Base-by-base conservation (phyloP, 768 basidiomycete genomes). In the Lentinus tigrinus region DNA sequence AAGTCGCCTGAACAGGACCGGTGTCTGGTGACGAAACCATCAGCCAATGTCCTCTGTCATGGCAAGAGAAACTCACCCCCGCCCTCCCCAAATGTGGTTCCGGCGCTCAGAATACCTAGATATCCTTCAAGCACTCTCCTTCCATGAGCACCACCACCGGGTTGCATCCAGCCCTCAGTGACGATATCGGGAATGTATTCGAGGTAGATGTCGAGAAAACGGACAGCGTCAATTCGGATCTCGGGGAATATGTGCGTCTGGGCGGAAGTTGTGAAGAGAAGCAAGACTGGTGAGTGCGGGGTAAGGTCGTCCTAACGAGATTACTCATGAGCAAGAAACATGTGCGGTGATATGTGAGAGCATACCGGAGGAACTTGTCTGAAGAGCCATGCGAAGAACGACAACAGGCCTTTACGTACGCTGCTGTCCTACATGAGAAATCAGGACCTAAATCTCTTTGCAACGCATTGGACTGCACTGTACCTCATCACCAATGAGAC, bases 211-310 rank as follows among this genome's bases (percentile, higher is more conserved):
- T 90, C 82, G 42, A 98, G 72, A 63, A 93, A 84, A 13, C 87
- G 85, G 53, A 96, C 79, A 3, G 93, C 92, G 67, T 98, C 95
- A 38, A 98, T 81, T 16, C 94, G 83, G 58, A 98, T 93, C 71
- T 96, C 93, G 21, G 95, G 95, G 70, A 95, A 97, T 47, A 98
- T 96, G 65, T 95, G 91, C 0, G 93, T 95, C 70, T 95, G 89
- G 0, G 93, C 93, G 10, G 95, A 96, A 6, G 91, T 87, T 0
- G 86, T 85, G 69, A 95, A 96, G 16, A 98, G 82, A 23, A 98
- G 77, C 5, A 98, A 76, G 0, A 86, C 66, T 1, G 91, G 77
- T 0, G 88, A 78, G 67, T 97, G 92, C 4, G 95, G 94, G 0
- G 75, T 58, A 1, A 98, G 72, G 50, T 84, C 78, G 39, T 86